Evolutionary conservation across 2,329 filamentous ascomycete genomes (phyloP).

Genomic region (Hymenoscyphus fraxineus): DNA sequence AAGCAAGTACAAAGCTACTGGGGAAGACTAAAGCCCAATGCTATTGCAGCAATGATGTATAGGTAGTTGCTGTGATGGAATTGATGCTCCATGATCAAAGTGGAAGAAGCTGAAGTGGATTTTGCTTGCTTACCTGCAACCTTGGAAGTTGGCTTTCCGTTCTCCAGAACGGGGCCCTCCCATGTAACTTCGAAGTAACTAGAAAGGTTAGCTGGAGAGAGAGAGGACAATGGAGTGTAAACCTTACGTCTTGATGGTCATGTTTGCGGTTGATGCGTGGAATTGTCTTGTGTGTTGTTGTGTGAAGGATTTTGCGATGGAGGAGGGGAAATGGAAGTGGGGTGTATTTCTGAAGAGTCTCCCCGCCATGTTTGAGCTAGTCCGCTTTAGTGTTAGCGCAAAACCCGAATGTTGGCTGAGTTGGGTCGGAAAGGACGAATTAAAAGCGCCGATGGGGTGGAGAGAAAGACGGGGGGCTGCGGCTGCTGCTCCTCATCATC

Average conservation of each 20-base stretch:
- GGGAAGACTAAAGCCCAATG: not conserved
- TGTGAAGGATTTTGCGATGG: slow-evolving; percentile 36
- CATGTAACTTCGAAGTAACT: slow-evolving; percentile 71
- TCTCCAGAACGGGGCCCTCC: slow-evolving; percentile 68
- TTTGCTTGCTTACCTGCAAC: slow-evolving; percentile 59
- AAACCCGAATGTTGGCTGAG: slow-evolving; percentile 1
- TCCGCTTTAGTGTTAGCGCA: not conserved
- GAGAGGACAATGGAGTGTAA: slow-evolving; percentile 15
- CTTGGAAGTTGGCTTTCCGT: slow-evolving; percentile 49
- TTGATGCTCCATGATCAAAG: slow-evolving; percentile 3
- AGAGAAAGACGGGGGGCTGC: not conserved
- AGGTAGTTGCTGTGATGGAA: not conserved
- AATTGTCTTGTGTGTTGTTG: slow-evolving; percentile 46
- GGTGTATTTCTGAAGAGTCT: slow-evolving; percentile 50
- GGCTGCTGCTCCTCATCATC: not conserved
- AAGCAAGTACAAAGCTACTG: not conserved
- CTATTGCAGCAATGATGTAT: slow-evolving; percentile 1
- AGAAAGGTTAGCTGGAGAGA: slow-evolving; percentile 18
- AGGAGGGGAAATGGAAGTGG: slow-evolving; percentile 39
- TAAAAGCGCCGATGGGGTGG: not conserved
- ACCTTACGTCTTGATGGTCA: slow-evolving; percentile 70
- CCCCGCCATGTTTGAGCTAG: slow-evolving; percentile 1
- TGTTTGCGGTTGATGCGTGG: slow-evolving; percentile 65
- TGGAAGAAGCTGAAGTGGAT: not conserved
- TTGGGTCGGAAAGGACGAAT: not conserved